Percentiles rank a stretch among this genome's conserved stretches.
Conservation (phyloP, 306 rosid species). For the Quillaja saponaria region DNA sequence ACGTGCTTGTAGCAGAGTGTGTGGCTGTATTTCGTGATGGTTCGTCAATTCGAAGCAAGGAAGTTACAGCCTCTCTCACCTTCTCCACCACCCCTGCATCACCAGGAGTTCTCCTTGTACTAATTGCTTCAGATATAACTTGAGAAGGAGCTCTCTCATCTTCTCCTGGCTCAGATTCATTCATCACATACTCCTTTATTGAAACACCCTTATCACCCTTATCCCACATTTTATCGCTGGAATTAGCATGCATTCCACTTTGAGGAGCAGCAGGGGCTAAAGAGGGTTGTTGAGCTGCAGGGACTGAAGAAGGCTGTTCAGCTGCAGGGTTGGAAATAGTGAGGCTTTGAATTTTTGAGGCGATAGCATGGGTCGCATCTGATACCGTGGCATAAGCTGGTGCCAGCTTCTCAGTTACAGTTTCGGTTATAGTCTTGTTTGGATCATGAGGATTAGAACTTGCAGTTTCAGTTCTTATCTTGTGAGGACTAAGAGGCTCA, state of each 20-base stretch:
- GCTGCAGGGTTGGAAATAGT: slow-evolving; percentile 27
- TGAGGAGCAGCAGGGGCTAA: slow-evolving; percentile 31
- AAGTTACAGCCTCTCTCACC: slow-evolving; percentile 74
- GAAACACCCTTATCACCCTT: slow-evolving; percentile 86
- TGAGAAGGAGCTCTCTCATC: slow-evolving; percentile 82
- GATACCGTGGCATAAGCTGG: slow-evolving; percentile 45
- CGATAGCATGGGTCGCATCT: slow-evolving; percentile 42
- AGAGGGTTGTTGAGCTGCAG: slow-evolving; percentile 22
- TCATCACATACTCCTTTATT: slow-evolving; percentile 69
- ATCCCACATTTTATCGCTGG: slow-evolving; percentile 53
- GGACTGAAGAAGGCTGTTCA: neutral
- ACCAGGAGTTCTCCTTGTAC: slow-evolving; percentile 55
- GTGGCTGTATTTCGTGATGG: slow-evolving; percentile 32
- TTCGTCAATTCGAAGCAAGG: slow-evolving; percentile 61
- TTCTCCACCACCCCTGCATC: slow-evolving; percentile 73
- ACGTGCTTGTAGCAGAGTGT: slow-evolving; percentile 25
- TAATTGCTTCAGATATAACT: slow-evolving; percentile 74
- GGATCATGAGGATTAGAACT: slow-evolving; percentile 24
- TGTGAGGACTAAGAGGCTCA: neutral
- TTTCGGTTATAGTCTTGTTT: slow-evolving; percentile 31
- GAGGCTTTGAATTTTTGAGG: slow-evolving; percentile 55
- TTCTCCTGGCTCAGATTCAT: slow-evolving; percentile 85
- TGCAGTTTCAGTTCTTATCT: neutral
- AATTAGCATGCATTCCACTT: slow-evolving; percentile 23
- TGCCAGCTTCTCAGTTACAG: slow-evolving; percentile 37